Base-by-base conservation (phyloP, 192 early-diverging fungal species). In the Mortierella hygrophila region DNA sequence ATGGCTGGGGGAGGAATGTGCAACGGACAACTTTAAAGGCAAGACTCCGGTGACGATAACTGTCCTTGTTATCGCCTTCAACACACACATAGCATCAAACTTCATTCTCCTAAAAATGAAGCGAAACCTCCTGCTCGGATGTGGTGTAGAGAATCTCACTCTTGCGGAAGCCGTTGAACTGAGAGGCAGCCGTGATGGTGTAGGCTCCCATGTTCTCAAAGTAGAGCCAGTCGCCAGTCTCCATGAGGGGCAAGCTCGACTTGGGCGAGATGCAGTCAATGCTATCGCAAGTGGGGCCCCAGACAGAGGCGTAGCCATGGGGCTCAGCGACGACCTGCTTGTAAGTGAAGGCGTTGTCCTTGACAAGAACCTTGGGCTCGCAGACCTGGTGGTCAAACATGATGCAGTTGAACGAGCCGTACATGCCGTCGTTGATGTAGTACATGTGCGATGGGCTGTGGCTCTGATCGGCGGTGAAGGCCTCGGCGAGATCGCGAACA, bases 401-500 rank as follows among this genome's bases (percentile, higher is more conserved):
- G 90, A 99, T 94, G 91, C 97, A 97, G 91, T 99, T 99, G 92
- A 99, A 99, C 88, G 94, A 94, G 78, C 96, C 97, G 86, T 99
- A 99, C 90, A 98, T 94, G 70, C 98, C 98, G 83, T 99, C 98
- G 87, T 99, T 99, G 88, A 99, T 94, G 88, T 99, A 99, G 93
- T 99, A 93, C 91, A 93, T 93, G 73, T 88, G 94, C 52, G 89
- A 78, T 38, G 82, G 79, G 69, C 75, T 74, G 38, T 78, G 57
- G 42, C 55, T 65, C 26, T 76, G 73, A 54, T 76, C 73, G 11
- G 41, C 89, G 37, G 26, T 46, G 16, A 84, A 60, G 69, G 70
- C 44, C 8, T 72, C 44, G 2, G 49, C 21, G 3, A 57, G 23
- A 18, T 81, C 81, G 26, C 79, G 75, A 29, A 57, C 42, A 55